Conservation (phyloP, 140 eudicot genomes). For the Flaveria floridana region DNA sequence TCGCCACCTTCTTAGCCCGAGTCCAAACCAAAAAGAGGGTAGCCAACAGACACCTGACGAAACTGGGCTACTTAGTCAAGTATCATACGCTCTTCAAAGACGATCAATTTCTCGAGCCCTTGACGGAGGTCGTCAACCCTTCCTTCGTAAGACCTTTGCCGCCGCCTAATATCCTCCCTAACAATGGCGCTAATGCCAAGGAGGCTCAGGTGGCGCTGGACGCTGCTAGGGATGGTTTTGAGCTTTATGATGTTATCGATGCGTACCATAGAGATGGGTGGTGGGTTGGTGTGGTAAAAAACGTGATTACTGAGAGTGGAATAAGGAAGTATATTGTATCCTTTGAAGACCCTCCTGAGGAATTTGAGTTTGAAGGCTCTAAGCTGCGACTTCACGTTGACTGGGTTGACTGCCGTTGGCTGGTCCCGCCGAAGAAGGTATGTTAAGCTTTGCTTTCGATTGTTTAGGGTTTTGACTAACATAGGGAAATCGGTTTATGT, state of each 20-base stretch:
- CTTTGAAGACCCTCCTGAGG: slow-evolving; percentile 36
- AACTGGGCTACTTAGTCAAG: slow-evolving; percentile 14
- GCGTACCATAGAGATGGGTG: slow-evolving; percentile 44
- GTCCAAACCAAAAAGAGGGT: not conserved
- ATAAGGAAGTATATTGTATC: slow-evolving; percentile 16
- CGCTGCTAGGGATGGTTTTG: not conserved
- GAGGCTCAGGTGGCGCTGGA: not conserved
- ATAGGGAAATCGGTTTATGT: too few species aligned
- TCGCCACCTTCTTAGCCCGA: slow-evolving; percentile 28
- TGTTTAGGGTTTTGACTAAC: not conserved
- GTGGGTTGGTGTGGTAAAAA: slow-evolving; percentile 44
- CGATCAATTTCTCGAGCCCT: not conserved
- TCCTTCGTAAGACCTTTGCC: slow-evolving; percentile 35
- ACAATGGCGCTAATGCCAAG: not conserved
- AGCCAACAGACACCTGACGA: not conserved
- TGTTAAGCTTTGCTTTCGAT: not conserved
- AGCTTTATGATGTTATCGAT: slow-evolving; percentile 38
- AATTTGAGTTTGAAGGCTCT: slow-evolving; percentile 24
- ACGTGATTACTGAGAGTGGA: slow-evolving; percentile 17
- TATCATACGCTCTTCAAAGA: slow-evolving; percentile 32
- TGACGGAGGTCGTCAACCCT: slow-evolving; percentile 30
- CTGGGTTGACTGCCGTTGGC: slow-evolving; percentile 42
- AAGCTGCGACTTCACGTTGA: slow-evolving; percentile 38
- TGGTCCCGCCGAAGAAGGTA: slow-evolving; percentile 31
- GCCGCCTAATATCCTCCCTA: slow-evolving; percentile 17